These are phyloP conservation scores for Scenedesmus sp. DNA, from an alignment of 163 green algal genomes.

Conservation along the genomic window DNA sequence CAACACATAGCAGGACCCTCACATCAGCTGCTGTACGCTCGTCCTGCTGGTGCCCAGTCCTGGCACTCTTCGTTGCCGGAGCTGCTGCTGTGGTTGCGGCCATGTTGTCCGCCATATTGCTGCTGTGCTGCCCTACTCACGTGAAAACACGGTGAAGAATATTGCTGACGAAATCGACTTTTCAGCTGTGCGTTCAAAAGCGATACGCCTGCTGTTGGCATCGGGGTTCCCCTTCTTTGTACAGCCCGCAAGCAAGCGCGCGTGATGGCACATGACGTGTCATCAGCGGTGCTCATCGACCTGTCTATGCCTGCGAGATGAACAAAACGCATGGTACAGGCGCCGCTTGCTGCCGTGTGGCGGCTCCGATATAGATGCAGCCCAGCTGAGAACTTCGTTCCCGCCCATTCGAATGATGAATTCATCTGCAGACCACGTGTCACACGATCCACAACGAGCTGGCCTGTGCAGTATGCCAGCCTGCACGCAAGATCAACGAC, in stretches of 20 bases:
- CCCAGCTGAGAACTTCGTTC: too few species aligned
- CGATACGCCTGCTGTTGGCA: neutral
- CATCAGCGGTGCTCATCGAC: neutral
- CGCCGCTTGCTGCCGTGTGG: too few species aligned
- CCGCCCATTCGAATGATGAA: too few species aligned
- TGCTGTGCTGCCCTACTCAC: neutral
- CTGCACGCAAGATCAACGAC: too few species aligned
- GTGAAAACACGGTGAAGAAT: neutral
- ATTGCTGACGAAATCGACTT: neutral
- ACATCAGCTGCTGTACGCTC: constrained; percentile 30
- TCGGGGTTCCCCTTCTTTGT: neutral
- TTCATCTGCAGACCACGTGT: too few species aligned
- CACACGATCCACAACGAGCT: too few species aligned
- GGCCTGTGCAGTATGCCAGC: too few species aligned
- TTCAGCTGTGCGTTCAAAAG: neutral
- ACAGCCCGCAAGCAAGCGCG: neutral
- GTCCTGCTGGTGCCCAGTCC: neutral
- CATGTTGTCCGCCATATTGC: constrained; percentile 28
- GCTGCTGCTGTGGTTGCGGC: constrained; percentile 34
- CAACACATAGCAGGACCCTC: neutral
- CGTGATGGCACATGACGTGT: neutral
- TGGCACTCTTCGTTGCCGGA: constrained; percentile 5
- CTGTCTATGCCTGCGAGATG: neutral
- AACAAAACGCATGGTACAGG: too few species aligned
- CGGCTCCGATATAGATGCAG: too few species aligned